Evolutionary conservation across 1,284 basidiomycete species (phyloP).

Genomic region (Ganoderma sp.): DNA sequence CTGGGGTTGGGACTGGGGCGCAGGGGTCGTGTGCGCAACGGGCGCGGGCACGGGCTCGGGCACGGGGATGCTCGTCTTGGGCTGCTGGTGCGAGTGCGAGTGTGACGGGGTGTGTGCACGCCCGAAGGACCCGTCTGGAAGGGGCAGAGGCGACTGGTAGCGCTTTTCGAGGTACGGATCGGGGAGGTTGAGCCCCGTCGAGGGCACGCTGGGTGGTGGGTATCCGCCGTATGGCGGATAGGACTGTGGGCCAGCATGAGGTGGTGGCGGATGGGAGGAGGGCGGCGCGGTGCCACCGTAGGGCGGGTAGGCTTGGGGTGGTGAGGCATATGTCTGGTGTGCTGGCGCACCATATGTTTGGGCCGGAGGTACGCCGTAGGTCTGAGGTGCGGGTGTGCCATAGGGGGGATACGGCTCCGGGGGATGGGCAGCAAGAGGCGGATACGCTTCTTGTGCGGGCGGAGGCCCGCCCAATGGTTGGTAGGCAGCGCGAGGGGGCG

Average conservation of each 20-base stretch:
- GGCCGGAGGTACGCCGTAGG: neutral
- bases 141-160: constrained; percentile 57
- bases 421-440: neutral
- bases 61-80: neutral
- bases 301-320: constrained; percentile 5
- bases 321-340: too few species aligned
- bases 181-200: constrained; percentile 35
- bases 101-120: constrained; percentile 1
- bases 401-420: neutral
- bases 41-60: neutral
- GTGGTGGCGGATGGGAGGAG: neutral
- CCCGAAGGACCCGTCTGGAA: constrained; percentile 41
- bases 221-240: constrained; percentile 3
- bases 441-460: neutral
- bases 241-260: neutral
- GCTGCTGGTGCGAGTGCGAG: constrained; percentile 21
- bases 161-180: constrained; percentile 49
- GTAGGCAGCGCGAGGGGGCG: constrained; percentile 8
- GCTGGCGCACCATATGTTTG: neutral
- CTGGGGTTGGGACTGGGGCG: too few species aligned
- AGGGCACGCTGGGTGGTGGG: neutral
- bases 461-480: neutral
- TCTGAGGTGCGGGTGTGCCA: neutral
- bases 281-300: neutral
- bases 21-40: neutral